Evolutionary conservation across 225 moss, liverwort and hornwort species (phyloP), one percentile per base, ranked within the genome.

Genomic region (Pseudoscleropodium purum): DNA sequence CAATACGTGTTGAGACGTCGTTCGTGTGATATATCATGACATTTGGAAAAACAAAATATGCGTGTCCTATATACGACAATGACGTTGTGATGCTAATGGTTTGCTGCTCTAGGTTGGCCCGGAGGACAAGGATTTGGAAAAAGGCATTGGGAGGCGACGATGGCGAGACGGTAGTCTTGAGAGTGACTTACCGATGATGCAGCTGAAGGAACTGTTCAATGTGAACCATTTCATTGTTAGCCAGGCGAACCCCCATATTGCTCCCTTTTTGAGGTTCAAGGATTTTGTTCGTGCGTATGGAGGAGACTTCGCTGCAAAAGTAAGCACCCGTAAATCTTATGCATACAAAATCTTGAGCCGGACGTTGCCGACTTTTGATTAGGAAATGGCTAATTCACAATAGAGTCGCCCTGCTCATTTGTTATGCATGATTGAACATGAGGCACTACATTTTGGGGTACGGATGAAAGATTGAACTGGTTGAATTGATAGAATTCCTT

Each of bases 201-300:
- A 97, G 88, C 93, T 99, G 82, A 99, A 99, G 93, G 99, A 99
- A 85, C 91, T 99, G 49, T 99, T 99, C 73, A 99, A 99, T 88
- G 99, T 99, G 37, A 99, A 99, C 90, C 99, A 99, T 93, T 99
- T 97, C 54, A 96, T 99, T 60, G 99, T 99, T 89, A 99, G 99
- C 93, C 99, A 99, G 90, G 97, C 99, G 41, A 99, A 99, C 92
- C 99, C 99, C 79, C 99, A 99, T 81, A 99, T 99, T 88, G 96
- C 99, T 85, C 99, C 97, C 19, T 94, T 97, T 79, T 91, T 99
- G 90, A 94, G 99, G 62, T 88, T 97, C 79, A 99, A 99, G 91
- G 99, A 99, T 72, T 80, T 95, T 74, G 95, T 95, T 49, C 95
- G 99, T 90, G 95, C 93, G n/a, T 95, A 95, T 74, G 99, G 99